Percentiles rank a stretch among this genome's conserved stretches.
Evolutionary conservation across 257 asterid genomes (phyloP).

Genomic region (Lycium barbarum): DNA sequence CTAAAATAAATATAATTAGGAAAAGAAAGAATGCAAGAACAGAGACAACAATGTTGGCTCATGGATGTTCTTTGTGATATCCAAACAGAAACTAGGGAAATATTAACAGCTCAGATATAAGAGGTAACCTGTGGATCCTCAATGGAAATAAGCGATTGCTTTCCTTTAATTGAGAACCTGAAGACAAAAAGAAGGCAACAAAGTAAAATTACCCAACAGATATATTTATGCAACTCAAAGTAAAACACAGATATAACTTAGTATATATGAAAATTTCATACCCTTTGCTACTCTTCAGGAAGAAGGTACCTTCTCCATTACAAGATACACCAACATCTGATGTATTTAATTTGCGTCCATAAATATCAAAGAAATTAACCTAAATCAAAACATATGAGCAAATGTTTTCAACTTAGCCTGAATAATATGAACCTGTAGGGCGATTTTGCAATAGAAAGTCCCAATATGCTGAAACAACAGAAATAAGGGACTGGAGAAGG

Average conservation of each 20-base stretch:
- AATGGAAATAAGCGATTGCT: constrained; percentile 69
- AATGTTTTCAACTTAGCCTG: constrained; percentile 13
- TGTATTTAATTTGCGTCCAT: constrained; percentile 86
- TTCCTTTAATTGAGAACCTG: constrained; percentile 74
- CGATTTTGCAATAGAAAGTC: background rate
- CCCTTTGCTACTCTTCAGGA: constrained; percentile 73
- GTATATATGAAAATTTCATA: constrained; percentile 39
- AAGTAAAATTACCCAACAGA: constrained; percentile 21
- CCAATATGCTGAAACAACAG: background rate
- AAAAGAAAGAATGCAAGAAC: background rate
- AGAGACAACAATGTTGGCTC: background rate
- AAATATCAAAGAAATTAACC: constrained; percentile 90
- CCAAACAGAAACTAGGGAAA: background rate
- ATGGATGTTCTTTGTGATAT: background rate
- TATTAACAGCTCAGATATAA: constrained; percentile 29
- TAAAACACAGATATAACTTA: constrained; percentile 11
- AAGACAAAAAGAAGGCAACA: constrained; percentile 27
- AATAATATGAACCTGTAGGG: background rate
- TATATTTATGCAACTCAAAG: constrained; percentile 1
- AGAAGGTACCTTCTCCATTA: constrained; percentile 74
- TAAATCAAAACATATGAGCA: constrained; percentile 31
- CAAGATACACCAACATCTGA: constrained; percentile 92
- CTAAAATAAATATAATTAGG: background rate
- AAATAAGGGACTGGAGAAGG: background rate
- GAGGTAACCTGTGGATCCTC: constrained; percentile 92